Base-by-base conservation (phyloP, 305 asterid species). In the Stenogyne calaminthoides region DNA sequence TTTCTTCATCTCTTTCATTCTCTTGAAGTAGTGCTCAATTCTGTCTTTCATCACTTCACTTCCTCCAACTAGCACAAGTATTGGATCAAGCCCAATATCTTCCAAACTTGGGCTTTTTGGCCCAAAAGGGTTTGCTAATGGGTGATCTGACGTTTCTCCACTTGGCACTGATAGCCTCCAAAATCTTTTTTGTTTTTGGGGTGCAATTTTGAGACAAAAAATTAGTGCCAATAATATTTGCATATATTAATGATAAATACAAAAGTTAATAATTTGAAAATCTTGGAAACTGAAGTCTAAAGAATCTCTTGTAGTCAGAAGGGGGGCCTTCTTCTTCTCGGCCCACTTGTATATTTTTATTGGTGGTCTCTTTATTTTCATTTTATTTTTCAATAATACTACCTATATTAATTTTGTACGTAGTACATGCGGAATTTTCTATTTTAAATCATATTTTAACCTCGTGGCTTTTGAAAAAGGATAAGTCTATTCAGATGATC, bases 101-200 rank as follows among this genome's bases (percentile, higher is more conserved):
- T 80, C 81, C 5, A 89, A 83, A 15, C 61, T 84, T 47, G 83
- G 87, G 81, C 91, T 88, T 56, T 39, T 37, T 0, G 87, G 89
- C 68, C 96, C 91, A 71, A 86, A 86, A 6, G 96, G 96, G 81
- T 89, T 89, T 18, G 84, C 89, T 68, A 76, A 20, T 36, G 91
- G 91, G 67, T 86, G 78, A 79, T 89, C 93, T 25, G 76, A 49
- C 10, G 81, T 81, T n/a, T 39, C 65, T 51, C 91, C 96, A 12
- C 1, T 54, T 6, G 96, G 93, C 44, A 89, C 6, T 14, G 90
- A 71, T 32, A 89, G 20, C 76, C 96, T 86, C 96, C 96, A 89
- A 74, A 89, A 86, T 51, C 96, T 89, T 68, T 72, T 4, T 32
- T 37, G 2, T 52, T 54, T 64, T 9, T 36, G 3, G 9, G 19